A percentile compares a stretch with the other conserved stretches of the same genome.
Conservation (phyloP, 108 stramenopile species). For the Tribonema minus region DNA sequence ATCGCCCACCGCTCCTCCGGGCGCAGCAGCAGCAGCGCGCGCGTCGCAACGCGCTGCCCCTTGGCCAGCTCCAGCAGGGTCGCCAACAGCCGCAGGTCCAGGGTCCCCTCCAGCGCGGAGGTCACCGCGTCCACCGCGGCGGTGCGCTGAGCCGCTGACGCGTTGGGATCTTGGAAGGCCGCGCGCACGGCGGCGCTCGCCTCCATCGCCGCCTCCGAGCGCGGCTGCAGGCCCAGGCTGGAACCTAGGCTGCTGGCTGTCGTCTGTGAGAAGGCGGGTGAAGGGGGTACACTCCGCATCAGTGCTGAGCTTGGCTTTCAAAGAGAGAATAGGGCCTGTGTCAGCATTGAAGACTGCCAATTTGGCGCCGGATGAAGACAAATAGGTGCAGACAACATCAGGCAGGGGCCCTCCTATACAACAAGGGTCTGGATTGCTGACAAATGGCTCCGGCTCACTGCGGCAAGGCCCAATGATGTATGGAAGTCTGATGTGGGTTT, state of each 20-base stretch:
- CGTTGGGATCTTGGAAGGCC: background rate
- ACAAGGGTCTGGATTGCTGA: no score
- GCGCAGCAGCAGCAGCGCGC: slow-evolving; percentile 25
- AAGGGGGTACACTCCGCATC: no score
- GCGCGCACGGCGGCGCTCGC: background rate
- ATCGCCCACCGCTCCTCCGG: slow-evolving; percentile 29
- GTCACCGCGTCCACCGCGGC: slow-evolving; percentile 21
- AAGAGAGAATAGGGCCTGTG: no score
- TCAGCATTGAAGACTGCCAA: no score
- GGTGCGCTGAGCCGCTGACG: background rate
- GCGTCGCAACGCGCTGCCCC: slow-evolving; percentile 28
- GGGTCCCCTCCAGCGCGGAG: slow-evolving; percentile 24
- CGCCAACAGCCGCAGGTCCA: slow-evolving; percentile 31
- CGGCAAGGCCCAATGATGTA: no score
- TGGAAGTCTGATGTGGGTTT: no score
- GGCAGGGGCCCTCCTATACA: no score
- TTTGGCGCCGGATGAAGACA: no score
- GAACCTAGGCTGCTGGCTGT: background rate
- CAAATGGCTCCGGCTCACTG: no score
- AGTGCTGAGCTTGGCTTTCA: no score
- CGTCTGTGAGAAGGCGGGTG: no score
- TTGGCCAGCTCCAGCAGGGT: slow-evolving; percentile 44
- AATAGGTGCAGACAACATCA: no score
- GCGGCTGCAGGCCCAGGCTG: background rate
- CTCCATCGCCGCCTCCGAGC: background rate